Base-by-base conservation (phyloP, 176 grass and related monocot species). In the Urochloa ruziziensis region DNA sequence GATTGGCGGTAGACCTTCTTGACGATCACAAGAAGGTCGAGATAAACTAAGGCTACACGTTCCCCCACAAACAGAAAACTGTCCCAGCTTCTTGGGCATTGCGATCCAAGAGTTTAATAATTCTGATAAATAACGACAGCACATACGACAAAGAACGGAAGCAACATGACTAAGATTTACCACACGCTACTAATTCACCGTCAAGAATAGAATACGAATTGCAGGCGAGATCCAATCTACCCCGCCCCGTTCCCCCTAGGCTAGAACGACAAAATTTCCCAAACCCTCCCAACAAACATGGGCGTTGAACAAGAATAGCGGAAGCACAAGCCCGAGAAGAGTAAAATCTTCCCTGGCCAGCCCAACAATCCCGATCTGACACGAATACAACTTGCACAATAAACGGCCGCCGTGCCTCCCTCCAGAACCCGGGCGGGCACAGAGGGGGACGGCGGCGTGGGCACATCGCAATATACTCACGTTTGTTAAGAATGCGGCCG, bases 401-500 rank as follows among this genome's bases (percentile, higher is more conserved):
- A 17, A 23, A 29, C 42, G 2, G 8, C 37, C 39, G 15, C 11
- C 17, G 7, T 0, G 7, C 15, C 37, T 21, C 8, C 27, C 0
- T 8, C 7, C 52, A 3, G 16, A 47, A 8, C 28, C 35, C 16
- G 10, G 16, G 11, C 21, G 56, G 5, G 43, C 14, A 13, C 11
- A 67, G 60, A 27, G 10, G 10, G 56, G 24, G 4, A 25, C 42
- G 17, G 57, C 75, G 16, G 25, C 65, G 43, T 2, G 71, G 69
- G 79, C 51, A 21, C 40, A 37, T 7, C 70, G 60, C 14, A 61
- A 19, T 19, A 4, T 54, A 78, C 86, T 78, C 86, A 88, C 65
- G 14, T 36, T 78, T 44, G 12, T 77, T 69, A 29, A 67, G 27
- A 47, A 62, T 14, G 29, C 23, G 53, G 58, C 30, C 30, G 42